A percentile compares a stretch with the other conserved stretches of the same genome.
These are phyloP conservation scores for Zizania palustris DNA, from an alignment of 202 grass and related monocot species.

Conservation along the genomic window DNA sequence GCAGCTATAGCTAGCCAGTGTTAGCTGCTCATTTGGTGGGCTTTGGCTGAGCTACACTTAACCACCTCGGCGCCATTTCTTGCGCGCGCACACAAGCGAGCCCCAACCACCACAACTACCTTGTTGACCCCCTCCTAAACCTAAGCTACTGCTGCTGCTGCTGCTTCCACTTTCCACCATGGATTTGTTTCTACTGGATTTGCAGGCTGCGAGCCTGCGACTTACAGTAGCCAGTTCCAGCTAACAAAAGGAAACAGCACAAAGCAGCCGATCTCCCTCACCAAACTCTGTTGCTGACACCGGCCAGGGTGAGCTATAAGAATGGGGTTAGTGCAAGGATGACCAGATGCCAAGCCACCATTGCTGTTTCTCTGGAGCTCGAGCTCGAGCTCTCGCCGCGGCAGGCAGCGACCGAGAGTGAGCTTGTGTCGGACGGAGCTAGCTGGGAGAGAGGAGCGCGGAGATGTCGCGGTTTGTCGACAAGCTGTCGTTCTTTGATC, in stretches of 20 bases:
- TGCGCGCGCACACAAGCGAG: conserved; percentile 27
- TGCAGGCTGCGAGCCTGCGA: not conserved
- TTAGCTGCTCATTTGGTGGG: conserved; percentile 62
- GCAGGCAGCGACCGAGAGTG: conserved; percentile 16
- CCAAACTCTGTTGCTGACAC: conserved; percentile 38
- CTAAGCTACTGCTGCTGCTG: too few relatives aligned
- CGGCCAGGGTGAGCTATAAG: conserved; percentile 44
- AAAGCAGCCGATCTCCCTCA: conserved; percentile 47
- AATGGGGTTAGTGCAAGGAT: conserved; percentile 25
- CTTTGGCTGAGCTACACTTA: conserved; percentile 55
- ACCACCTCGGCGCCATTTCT: conserved; percentile 43
- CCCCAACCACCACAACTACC: conserved; percentile 59
- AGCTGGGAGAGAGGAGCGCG: too few relatives aligned
- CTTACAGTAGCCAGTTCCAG: conserved; percentile 47
- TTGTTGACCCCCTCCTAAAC: conserved; percentile 9
- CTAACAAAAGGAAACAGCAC: conserved; percentile 39
- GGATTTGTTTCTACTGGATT: not conserved
- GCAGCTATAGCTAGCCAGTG: not conserved
- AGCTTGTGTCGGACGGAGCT: not conserved
- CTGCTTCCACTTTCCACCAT: not conserved
- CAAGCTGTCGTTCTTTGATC: conserved; percentile 72
- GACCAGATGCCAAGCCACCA: conserved; percentile 18
- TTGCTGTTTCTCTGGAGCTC: too few relatives aligned
- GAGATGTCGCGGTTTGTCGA: conserved; percentile 87
- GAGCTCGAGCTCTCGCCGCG: not conserved